phyloP scores from a whole-genome alignment of 1,284 basidiomycete genomes.

The Cutaneotrichosporon mucoides region DNA sequence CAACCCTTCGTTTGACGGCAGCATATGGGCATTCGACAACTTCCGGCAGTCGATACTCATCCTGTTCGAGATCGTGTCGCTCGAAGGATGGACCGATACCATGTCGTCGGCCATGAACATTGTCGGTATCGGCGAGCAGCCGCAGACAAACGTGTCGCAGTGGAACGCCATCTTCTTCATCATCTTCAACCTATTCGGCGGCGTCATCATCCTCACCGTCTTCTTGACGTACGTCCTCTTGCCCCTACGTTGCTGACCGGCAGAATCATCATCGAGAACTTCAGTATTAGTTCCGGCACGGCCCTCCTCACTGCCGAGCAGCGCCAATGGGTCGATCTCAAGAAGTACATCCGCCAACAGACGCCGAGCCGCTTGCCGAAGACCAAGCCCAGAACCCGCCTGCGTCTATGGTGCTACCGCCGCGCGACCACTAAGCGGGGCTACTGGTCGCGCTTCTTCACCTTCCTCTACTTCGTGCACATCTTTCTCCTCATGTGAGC shows the following conservation, averaged over 20 bases:
- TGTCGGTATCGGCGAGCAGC: constrained; percentile 65
- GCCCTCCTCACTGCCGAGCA: constrained; percentile 84
- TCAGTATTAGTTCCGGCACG: constrained; percentile 76
- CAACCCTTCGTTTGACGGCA: constrained; percentile 68
- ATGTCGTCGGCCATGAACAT: constrained; percentile 80
- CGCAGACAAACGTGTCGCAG: constrained; percentile 65
- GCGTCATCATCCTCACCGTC: constrained; percentile 80
- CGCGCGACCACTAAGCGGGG: constrained; percentile 87
- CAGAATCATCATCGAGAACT: constrained; percentile 89
- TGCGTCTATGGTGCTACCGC: constrained; percentile 87
- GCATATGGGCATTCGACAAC: constrained; percentile 84
- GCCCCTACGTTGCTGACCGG: neutral
- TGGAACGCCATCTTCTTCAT: constrained; percentile 89
- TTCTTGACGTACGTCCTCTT: constrained; percentile 66
- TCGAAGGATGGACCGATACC: constrained; percentile 95
- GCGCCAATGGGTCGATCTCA: constrained; percentile 89
- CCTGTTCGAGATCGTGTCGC: constrained; percentile 92
- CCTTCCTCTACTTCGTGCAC: constrained; percentile 75
- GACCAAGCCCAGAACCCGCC: constrained; percentile 22
- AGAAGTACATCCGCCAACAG: constrained; percentile 83
- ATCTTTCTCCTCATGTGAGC: constrained; percentile 78
- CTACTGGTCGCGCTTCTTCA: constrained; percentile 86
- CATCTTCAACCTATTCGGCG: constrained; percentile 89
- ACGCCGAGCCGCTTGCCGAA: constrained; percentile 63
- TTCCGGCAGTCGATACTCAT: constrained; percentile 84